These are phyloP conservation scores for Aspergillus novoparasiticus DNA, from an alignment of 2,329 filamentous ascomycete species.

Conservation along the genomic window DNA sequence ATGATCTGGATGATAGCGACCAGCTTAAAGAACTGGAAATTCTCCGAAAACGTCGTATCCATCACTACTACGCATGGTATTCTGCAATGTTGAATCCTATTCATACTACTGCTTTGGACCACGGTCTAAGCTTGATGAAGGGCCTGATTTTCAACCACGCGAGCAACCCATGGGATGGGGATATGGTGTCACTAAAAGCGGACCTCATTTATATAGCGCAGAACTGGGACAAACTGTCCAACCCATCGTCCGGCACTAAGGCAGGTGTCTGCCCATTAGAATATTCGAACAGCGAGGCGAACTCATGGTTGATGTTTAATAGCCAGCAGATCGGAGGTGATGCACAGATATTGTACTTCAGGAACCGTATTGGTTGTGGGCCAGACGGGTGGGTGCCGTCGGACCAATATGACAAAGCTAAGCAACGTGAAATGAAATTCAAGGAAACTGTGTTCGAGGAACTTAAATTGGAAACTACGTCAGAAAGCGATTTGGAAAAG, in stretches of 20 bases:
- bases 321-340: background rate
- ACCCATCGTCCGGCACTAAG: background rate
- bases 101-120: conserved; percentile 1
- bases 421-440: conserved; percentile 11
- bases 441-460: conserved; percentile 17
- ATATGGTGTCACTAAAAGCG: conserved; percentile 23
- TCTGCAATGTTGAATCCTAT: background rate
- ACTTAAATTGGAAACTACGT: background rate
- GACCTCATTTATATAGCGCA: conserved; percentile 15
- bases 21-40: background rate
- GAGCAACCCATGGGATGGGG: conserved; percentile 28
- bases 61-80: conserved; percentile 1
- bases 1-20: background rate
- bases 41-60: conserved; percentile 9
- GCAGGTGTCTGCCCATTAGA: background rate
- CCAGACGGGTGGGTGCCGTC: conserved; percentile 21
- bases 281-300: background rate
- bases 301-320: background rate
- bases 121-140: conserved; percentile 14
- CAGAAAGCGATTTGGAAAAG: conserved; percentile 10
- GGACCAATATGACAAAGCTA: conserved; percentile 14
- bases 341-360: background rate
- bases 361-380: conserved; percentile 12
- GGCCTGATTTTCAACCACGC: conserved; percentile 23
- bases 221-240: background rate